Evolutionary conservation across 768 basidiomycete species (phyloP), one percentile per base, ranked within the genome.

Genomic region (Phanerochaete carnosa): DNA sequence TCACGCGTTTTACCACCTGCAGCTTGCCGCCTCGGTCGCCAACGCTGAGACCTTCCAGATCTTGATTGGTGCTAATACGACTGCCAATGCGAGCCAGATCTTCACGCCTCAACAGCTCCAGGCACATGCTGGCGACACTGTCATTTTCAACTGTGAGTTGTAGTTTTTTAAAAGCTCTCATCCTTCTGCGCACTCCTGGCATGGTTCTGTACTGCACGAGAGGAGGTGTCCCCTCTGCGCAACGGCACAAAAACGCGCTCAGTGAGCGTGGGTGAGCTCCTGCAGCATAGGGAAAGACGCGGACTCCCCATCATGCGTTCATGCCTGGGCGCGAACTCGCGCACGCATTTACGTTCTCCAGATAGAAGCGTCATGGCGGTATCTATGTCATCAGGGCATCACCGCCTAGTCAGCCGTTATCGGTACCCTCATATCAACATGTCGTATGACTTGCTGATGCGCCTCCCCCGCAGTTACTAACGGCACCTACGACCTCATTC

Each of bases 71-170:
- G 75, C 73, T 19, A 82, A 80, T 65, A 79, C 77, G 23, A 77
- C 79, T 9, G 68, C 66, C 55, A 75, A 84, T 58, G 73, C 76
- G 2, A 74, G 71, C 23, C 70, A 72, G 19, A 78, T 82, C 19
- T 86, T 85, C 70, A 65, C 72, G 29, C 84, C 84, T 16, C 63
- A 68, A 47, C 69, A 65, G 37, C 74, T 86, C n/a, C 65, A 56
- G 25, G 86, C 83, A 11, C 59, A 67, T 11, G 56, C 74, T 39
- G 80, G 81, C 32, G 85, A 86, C 63, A 72, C 73, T 15, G 79
- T 87, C 59, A 30, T 76, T 37, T 86, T 87, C 77, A 85, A 84
- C 65, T 87, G 83, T 83, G 66, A 60, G 77, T 66, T 4, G 19
- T 22, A 23, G 49, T 45, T 54, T 37, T 35, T 50, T 29, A 4